Conservation (phyloP, 2,329 filamentous ascomycete genomes). For the Aspergillus floridensis region DNA sequence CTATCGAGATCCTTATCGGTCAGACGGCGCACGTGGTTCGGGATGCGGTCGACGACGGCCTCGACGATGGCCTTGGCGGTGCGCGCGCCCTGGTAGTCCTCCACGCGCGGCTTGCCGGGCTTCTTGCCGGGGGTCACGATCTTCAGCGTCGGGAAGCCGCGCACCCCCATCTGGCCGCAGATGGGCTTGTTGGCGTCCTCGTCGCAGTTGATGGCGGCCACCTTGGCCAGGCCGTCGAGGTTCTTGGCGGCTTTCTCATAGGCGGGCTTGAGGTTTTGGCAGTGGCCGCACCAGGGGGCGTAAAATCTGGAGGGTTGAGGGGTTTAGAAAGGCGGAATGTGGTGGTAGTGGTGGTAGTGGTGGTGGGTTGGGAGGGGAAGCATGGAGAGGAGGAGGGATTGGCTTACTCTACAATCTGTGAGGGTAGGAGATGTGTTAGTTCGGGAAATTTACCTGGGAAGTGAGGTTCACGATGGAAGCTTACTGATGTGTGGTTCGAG, state of each 20-base stretch:
- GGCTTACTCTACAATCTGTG: constrained; percentile 54
- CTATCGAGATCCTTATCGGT: constrained; percentile 73
- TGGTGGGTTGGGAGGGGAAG: constrained; percentile 31
- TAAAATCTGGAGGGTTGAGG: constrained; percentile 68
- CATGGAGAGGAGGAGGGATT: constrained; percentile 14
- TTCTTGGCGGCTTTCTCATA: constrained; percentile 92
- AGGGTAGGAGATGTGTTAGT: constrained; percentile 17
- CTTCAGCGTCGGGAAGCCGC: constrained; percentile 96
- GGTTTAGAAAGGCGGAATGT: not conserved
- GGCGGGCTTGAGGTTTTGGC: constrained; percentile 89
- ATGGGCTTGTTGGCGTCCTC: constrained; percentile 87
- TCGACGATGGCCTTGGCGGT: constrained; percentile 85
- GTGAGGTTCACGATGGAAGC: constrained; percentile 25
- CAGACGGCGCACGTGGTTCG: constrained; percentile 82
- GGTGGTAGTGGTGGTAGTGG: too few species aligned
- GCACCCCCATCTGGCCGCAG: constrained; percentile 79
- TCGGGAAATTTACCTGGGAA: not conserved
- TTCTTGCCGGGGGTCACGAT: constrained; percentile 85
- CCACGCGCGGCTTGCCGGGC: constrained; percentile 72
- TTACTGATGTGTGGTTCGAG: constrained; percentile 88
- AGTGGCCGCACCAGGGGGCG: constrained; percentile 96
- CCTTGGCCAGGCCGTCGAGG: constrained; percentile 87
- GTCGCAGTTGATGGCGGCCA: constrained; percentile 93
- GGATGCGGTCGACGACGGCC: constrained; percentile 80
- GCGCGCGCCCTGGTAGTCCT: constrained; percentile 85